phyloP scores from a whole-genome alignment of 2,329 filamentous ascomycete genomes.

The Mariannaea sp. region DNA sequence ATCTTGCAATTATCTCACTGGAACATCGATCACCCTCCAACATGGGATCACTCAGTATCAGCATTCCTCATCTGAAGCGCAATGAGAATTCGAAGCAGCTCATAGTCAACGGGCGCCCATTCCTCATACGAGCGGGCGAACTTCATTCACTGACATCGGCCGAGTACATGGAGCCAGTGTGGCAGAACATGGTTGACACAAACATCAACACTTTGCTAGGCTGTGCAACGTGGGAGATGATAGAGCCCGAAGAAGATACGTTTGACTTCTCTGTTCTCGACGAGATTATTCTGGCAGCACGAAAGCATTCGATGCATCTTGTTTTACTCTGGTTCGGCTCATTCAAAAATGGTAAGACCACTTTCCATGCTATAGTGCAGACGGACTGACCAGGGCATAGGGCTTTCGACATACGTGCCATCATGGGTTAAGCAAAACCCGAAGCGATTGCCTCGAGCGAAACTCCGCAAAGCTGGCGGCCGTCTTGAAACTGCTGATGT shows the following conservation, averaged over 20 bases:
- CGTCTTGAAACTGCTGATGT: conserved; percentile 42
- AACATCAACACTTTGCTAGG: conserved; percentile 46
- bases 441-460: conserved; percentile 44
- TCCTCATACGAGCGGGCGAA: conserved; percentile 43
- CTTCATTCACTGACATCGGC: conserved; percentile 44
- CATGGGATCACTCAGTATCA: too few relatives aligned
- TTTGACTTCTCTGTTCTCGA: conserved; percentile 45
- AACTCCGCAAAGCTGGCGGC: conserved; percentile 41
- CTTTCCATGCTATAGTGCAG: too few relatives aligned
- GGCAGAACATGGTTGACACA: conserved; percentile 40
- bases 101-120: conserved; percentile 45
- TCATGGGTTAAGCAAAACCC: conserved; percentile 43
- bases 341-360: conserved; percentile 47
- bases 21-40: too few relatives aligned
- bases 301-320: conserved; percentile 41
- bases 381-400: too few relatives aligned
- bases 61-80: conserved; percentile 27
- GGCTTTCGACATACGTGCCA: conserved; percentile 45
- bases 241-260: conserved; percentile 43
- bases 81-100: conserved; percentile 40
- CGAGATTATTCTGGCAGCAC: conserved; percentile 39
- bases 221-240: conserved; percentile 45
- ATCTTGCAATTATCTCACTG: too few relatives aligned
- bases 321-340: conserved; percentile 47
- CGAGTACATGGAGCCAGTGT: conserved; percentile 41